Conservation (phyloP, 441 rosid species). For the Geranium incanum region DNA sequence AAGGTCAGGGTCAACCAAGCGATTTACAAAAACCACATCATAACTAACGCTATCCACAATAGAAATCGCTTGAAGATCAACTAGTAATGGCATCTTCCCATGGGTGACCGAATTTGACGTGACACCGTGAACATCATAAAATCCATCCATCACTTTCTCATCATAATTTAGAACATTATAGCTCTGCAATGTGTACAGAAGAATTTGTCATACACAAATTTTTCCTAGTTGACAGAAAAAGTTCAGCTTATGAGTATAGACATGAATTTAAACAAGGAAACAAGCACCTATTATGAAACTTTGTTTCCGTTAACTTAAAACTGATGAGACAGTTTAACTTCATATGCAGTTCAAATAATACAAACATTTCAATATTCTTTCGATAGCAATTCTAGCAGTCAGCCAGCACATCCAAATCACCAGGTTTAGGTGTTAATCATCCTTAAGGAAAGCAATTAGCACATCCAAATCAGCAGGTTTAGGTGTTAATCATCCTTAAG, state of each 20-base stretch:
- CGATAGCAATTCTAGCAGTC: not conserved
- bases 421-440: not conserved
- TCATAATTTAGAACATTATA: conserved; percentile 76
- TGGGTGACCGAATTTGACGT: conserved; percentile 47
- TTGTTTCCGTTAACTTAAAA: not conserved
- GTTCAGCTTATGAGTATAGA: not conserved
- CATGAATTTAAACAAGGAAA: not conserved
- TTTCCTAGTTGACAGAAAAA: not conserved
- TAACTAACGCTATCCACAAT: conserved; percentile 55
- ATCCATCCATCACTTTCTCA: conserved; percentile 85
- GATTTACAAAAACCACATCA: conserved; percentile 79
- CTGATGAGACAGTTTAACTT: not conserved
- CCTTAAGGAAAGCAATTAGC: conserved; percentile 1
- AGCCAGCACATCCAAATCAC: not conserved
- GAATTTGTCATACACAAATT: not conserved
- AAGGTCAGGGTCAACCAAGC: conserved; percentile 61
- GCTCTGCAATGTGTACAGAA: conserved; percentile 46
- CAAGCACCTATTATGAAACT: not conserved
- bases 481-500: not conserved
- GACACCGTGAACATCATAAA: conserved; percentile 73
- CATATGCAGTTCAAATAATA: not conserved
- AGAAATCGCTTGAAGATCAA: conserved; percentile 75
- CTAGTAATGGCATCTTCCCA: conserved; percentile 78
- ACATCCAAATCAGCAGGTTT: conserved; percentile 1
- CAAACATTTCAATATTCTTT: not conserved